A percentile compares a stretch with the other conserved stretches of the same genome.
These are phyloP conservation scores for Mycena olivaceomarginata DNA, from an alignment of 768 basidiomycete genomes.

Conservation along the genomic window DNA sequence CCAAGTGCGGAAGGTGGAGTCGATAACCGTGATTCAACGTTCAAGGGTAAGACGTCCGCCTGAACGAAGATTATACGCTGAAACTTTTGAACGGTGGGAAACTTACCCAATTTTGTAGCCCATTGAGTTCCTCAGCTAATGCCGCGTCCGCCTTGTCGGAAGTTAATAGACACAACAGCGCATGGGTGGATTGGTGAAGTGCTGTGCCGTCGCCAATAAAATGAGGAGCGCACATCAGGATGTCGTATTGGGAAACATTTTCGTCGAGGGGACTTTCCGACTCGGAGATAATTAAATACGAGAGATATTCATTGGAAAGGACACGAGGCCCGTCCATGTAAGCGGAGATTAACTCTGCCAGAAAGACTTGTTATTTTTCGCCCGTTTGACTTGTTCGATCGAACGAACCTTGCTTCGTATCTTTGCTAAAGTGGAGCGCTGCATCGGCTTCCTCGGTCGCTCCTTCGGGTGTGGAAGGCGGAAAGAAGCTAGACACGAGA, in stretches of 20 bases:
- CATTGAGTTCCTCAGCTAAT: conserved; percentile 42
- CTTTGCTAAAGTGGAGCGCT: conserved; percentile 60
- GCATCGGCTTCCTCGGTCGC: conserved; percentile 64
- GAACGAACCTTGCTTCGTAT: conserved; percentile 65
- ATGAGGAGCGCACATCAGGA: conserved; percentile 79
- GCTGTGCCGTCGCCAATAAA: conserved; percentile 84
- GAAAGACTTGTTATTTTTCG: neutral
- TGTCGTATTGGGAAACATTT: conserved; percentile 52
- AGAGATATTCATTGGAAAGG: conserved; percentile 70
- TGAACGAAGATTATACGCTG: conserved; percentile 1
- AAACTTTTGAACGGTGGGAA: conserved; percentile 2
- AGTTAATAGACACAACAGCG: conserved; percentile 69
- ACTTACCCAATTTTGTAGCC: conserved; percentile 47
- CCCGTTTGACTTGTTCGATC: neutral
- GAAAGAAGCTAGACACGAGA: conserved; percentile 58
- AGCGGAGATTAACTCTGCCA: conserved; percentile 65
- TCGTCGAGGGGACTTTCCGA: conserved; percentile 22
- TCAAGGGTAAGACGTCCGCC: conserved; percentile 49
- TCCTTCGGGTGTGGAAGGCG: conserved; percentile 59
- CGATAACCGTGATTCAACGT: conserved; percentile 51
- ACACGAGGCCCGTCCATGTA: conserved; percentile 80
- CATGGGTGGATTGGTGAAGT: conserved; percentile 78
- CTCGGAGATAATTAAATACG: conserved; percentile 64
- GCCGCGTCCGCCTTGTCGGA: conserved; percentile 49
- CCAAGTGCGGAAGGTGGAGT: conserved; percentile 46